phyloP scores from a whole-genome alignment of 2,329 filamentous ascomycete species.

The Aspergillus quadricinctus region DNA sequence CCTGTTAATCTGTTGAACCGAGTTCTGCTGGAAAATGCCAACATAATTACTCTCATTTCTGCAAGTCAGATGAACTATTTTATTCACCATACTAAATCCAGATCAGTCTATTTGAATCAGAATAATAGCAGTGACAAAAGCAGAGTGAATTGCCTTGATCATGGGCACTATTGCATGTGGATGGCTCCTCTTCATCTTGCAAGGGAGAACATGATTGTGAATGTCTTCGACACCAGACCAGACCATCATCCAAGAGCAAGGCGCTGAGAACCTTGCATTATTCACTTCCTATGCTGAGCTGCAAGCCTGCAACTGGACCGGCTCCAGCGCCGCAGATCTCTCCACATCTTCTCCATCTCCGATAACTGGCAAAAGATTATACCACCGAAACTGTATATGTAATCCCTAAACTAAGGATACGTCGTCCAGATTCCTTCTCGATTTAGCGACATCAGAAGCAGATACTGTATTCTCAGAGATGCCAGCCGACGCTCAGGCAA shows the following conservation, averaged over 20 bases:
- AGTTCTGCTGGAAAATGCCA: too few relatives aligned
- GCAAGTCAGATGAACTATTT: not conserved
- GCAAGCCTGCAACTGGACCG: slow-evolving; percentile 21
- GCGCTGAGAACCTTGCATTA: slow-evolving; percentile 51
- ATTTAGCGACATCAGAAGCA: too few relatives aligned
- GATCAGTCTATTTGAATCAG: not conserved
- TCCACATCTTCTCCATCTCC: too few relatives aligned
- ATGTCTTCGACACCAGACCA: slow-evolving; percentile 49
- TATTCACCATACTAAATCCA: not conserved
- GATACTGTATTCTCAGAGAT: too few relatives aligned
- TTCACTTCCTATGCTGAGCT: slow-evolving; percentile 53
- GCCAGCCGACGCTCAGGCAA: too few relatives aligned
- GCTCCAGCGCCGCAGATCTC: too few relatives aligned
- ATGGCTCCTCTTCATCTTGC: slow-evolving; percentile 44
- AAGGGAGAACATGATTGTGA: slow-evolving; percentile 26
- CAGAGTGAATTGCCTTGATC: slow-evolving; percentile 33
- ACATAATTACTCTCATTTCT: too few relatives aligned
- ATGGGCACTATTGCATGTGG: slow-evolving; percentile 51
- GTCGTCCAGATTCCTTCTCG: too few relatives aligned
- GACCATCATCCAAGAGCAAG: slow-evolving; percentile 59
- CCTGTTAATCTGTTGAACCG: not conserved
- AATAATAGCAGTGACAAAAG: slow-evolving; percentile 8
- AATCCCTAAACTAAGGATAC: too few relatives aligned
- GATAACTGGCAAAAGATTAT: too few relatives aligned
- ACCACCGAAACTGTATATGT: too few relatives aligned